Conservation (phyloP, 129 eudicot genomes). For the Logfia minima region DNA sequence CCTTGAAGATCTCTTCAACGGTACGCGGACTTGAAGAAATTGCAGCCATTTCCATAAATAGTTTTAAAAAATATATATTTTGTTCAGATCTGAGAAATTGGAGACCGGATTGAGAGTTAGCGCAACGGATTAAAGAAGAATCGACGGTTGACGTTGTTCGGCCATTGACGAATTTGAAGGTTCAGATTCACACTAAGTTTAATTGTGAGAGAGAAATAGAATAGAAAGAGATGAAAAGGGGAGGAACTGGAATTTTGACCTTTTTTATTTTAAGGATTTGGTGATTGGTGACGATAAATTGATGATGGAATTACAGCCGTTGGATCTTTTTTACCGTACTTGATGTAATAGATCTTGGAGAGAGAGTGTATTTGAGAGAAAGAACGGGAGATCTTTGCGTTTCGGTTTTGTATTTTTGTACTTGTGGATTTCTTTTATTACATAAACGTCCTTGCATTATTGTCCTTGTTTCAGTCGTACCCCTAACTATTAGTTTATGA, state of each 20-base stretch:
- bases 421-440: neutral
- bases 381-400: neutral
- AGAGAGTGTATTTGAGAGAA: neutral
- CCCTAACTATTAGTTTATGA: no score
- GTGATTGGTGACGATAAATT: conserved; percentile 7
- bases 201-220: conserved; percentile 10
- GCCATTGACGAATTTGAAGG: conserved; percentile 35
- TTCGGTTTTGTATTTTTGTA: neutral
- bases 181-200: conserved; percentile 29
- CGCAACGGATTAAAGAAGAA: conserved; percentile 19
- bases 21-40: conserved; percentile 71
- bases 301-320: conserved; percentile 23
- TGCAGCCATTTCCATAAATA: conserved; percentile 57
- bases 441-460: neutral
- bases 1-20: conserved; percentile 90
- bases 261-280: neutral
- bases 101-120: conserved; percentile 16
- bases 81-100: conserved; percentile 27
- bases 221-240: conserved; percentile 5
- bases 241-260: conserved; percentile 5
- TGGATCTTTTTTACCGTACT: neutral
- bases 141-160: conserved; percentile 8
- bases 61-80: neutral
- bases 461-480: neutral
- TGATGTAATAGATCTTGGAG: neutral